A percentile compares a stretch with the other conserved stretches of the same genome.
phyloP scores from a whole-genome alignment of 2,329 filamentous ascomycete genomes.

The Onygena corvina region DNA sequence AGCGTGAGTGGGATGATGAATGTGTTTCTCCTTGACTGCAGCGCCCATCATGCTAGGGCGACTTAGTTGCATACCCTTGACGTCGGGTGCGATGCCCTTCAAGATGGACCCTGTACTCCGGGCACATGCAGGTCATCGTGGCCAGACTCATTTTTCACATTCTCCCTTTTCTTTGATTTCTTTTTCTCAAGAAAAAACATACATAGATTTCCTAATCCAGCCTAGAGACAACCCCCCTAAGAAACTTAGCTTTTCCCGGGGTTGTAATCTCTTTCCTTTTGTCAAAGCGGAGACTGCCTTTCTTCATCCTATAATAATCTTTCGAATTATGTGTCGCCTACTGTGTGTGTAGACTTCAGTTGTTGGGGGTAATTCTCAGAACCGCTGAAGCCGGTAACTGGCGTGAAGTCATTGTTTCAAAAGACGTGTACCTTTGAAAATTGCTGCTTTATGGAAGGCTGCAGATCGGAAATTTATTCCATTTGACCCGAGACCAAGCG shows the following conservation, averaged over 20 bases:
- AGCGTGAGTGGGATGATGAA: not conserved
- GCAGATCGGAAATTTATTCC: constrained; percentile 5
- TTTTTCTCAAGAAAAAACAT: not conserved
- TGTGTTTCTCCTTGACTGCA: not conserved
- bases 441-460: not conserved
- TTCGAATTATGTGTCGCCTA: not conserved
- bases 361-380: not conserved
- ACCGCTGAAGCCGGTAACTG: not conserved
- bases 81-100: not conserved
- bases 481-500: constrained; percentile 2
- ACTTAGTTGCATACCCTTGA: constrained; percentile 2
- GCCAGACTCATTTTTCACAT: constrained; percentile 3
- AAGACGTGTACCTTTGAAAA: not conserved
- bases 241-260: not conserved
- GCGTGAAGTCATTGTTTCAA: constrained; percentile 3
- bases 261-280: constrained; percentile 3
- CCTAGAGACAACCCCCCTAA: not conserved
- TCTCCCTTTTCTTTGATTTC: not conserved
- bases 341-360: not conserved
- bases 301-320: not conserved
- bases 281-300: not conserved
- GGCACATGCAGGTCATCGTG: constrained; percentile 4
- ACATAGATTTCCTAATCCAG: not conserved
- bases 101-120: not conserved
- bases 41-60: not conserved